Conservation (phyloP, 139 green algal species). For the Volvox africanus region DNA sequence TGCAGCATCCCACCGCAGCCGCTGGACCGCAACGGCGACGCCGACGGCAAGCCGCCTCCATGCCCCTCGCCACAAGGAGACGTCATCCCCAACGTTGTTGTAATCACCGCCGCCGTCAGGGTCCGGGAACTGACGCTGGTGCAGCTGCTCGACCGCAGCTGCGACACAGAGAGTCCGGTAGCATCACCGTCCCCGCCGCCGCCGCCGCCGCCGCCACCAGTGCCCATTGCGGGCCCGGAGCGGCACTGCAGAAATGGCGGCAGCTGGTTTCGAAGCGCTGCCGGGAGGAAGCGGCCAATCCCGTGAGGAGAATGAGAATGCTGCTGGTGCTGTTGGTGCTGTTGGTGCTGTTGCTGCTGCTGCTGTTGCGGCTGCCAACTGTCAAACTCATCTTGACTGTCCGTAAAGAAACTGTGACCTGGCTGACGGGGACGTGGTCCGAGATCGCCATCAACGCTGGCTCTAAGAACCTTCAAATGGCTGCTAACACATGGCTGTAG, state of each 20-base stretch:
- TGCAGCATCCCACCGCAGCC: too few species aligned
- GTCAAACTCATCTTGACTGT: constrained; percentile 15
- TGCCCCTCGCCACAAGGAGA: not conserved
- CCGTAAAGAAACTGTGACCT: constrained; percentile 15
- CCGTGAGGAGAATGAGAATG: not conserved
- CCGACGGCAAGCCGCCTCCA: not conserved
- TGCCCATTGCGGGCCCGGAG: not conserved
- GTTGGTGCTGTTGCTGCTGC: not conserved
- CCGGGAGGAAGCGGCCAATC: not conserved
- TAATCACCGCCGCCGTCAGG: not conserved
- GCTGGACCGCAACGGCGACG: not conserved
- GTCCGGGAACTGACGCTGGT: not conserved
- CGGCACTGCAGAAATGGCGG: not conserved
- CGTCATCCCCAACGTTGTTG: not conserved
- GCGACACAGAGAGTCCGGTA: not conserved
- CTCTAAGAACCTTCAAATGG: not conserved
- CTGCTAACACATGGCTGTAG: not conserved
- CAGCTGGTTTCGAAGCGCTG: not conserved
- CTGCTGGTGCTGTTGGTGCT: not conserved
- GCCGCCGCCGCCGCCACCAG: not conserved
- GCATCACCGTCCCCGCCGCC: not conserved
- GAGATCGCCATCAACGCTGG: not conserved
- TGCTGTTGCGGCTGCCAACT: not conserved
- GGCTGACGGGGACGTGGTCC: not conserved
- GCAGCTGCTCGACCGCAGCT: constrained; percentile 5